These are phyloP conservation scores for Coniosporium tulheliwenetii DNA, from an alignment of 2,329 filamentous ascomycete genomes.

Conservation along the genomic window DNA sequence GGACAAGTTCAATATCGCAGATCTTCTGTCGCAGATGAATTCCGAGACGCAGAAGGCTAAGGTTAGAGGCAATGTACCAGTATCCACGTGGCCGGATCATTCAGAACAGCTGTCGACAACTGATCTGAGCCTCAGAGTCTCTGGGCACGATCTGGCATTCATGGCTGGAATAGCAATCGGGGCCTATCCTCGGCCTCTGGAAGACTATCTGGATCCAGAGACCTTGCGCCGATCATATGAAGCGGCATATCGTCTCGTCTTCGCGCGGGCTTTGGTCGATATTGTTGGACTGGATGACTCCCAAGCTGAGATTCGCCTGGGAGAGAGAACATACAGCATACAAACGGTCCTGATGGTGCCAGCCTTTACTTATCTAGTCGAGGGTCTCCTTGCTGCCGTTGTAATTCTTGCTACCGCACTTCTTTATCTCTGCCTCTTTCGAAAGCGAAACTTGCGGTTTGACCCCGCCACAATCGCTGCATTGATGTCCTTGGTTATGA, in stretches of 20 bases:
- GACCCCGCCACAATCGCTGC: constrained; percentile 21
- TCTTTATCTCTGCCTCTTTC: constrained; percentile 9
- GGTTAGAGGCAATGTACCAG: constrained; percentile 7
- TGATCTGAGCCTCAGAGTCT: constrained; percentile 5
- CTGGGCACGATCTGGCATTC: constrained; percentile 10
- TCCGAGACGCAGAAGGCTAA: constrained; percentile 6
- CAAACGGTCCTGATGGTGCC: constrained; percentile 22
- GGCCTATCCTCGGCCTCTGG: constrained; percentile 8
- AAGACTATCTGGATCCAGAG: constrained; percentile 18
- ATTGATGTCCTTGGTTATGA: constrained; percentile 17
- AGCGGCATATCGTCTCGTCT: constrained; percentile 26
- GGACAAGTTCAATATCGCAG: constrained; percentile 20
- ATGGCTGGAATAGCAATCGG: constrained; percentile 25
- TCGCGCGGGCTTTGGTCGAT: constrained; percentile 19
- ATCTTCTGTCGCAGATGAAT: constrained; percentile 21
- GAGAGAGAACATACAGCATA: constrained; percentile 8
- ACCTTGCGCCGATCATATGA: constrained; percentile 19
- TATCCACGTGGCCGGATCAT: constrained; percentile 8
- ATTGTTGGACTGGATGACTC: constrained; percentile 10
- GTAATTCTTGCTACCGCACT: constrained; percentile 10
- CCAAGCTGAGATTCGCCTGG: constrained; percentile 2
- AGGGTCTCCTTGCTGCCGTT: constrained; percentile 15
- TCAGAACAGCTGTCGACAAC: constrained; percentile 7
- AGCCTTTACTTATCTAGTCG: constrained; percentile 21
- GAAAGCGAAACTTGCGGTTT: constrained; percentile 8